Evolutionary conservation across 495 filamentous ascomycete species (phyloP).

Genomic region (Amniculicola lignicola): DNA sequence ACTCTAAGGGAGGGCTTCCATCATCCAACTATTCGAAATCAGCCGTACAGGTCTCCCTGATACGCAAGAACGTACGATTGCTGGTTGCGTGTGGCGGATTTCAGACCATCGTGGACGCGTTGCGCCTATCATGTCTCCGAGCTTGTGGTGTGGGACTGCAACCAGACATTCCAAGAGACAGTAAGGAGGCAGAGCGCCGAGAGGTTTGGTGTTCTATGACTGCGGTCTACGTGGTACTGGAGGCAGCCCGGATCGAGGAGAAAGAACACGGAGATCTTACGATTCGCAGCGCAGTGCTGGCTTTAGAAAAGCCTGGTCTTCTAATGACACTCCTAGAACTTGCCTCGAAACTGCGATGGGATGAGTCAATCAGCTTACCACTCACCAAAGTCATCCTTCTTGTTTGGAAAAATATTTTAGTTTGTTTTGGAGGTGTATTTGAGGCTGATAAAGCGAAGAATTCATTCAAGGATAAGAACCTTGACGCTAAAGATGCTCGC

Average conservation of each 20-base stretch:
- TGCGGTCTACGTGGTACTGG: constrained; percentile 40
- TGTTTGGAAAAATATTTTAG: constrained; percentile 79
- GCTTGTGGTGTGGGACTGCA: constrained; percentile 22
- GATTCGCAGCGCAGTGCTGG: constrained; percentile 37
- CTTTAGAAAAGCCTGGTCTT: constrained; percentile 62
- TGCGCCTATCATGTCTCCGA: constrained; percentile 27
- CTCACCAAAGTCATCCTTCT: constrained; percentile 50
- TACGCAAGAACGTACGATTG: constrained; percentile 36
- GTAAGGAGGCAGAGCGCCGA: constrained; percentile 37
- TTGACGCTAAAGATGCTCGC: constrained; percentile 40
- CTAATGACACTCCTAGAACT: constrained; percentile 71
- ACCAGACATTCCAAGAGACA: constrained; percentile 17
- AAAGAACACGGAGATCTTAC: constrained; percentile 26
- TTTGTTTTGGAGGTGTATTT: constrained; percentile 73
- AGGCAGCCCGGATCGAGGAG: constrained; percentile 38
- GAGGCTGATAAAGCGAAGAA: constrained; percentile 72
- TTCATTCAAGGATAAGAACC: constrained; percentile 51
- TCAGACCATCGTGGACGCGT: constrained; percentile 26
- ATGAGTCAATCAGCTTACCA: constrained; percentile 66
- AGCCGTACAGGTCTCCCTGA: constrained; percentile 38
- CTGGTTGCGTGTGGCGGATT: constrained; percentile 36
- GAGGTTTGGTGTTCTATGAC: constrained; percentile 44
- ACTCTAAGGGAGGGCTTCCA: background rate
- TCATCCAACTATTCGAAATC: constrained; percentile 26
- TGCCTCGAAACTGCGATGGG: constrained; percentile 79